Conservation (phyloP, 139 green algal genomes). For the Coccomyxa sp. region DNA sequence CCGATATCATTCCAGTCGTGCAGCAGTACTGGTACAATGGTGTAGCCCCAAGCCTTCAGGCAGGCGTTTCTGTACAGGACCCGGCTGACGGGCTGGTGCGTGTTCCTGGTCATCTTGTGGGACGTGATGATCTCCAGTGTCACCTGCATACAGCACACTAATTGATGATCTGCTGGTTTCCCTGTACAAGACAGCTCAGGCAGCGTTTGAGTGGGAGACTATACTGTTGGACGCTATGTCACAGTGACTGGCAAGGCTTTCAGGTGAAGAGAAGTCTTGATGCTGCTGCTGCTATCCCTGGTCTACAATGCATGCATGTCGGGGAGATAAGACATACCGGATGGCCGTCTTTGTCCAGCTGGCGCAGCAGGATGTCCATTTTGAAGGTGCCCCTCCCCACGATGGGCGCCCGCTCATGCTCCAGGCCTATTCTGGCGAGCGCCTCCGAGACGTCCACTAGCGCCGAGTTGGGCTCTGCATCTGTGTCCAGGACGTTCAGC, state of each 20-base stretch:
- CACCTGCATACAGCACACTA: not conserved
- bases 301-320: not conserved
- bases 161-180: not conserved
- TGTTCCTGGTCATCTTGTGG: not conserved
- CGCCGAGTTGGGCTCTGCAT: not conserved
- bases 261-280: not conserved
- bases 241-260: not conserved
- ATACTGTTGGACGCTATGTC: not conserved
- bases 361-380: not conserved
- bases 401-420: not conserved
- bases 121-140: not conserved
- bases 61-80: not conserved
- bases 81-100: not conserved
- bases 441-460: not conserved
- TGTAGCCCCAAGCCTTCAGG: not conserved
- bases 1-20: not conserved
- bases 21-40: not conserved
- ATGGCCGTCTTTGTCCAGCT: not conserved
- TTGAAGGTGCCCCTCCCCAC: not conserved
- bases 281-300: not conserved
- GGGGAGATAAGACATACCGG: not conserved
- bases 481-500: no score
- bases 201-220: not conserved
- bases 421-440: not conserved
- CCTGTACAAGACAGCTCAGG: not conserved